Base-by-base conservation (phyloP, 1,284 basidiomycete genomes). In the Boletellus sp. region DNA sequence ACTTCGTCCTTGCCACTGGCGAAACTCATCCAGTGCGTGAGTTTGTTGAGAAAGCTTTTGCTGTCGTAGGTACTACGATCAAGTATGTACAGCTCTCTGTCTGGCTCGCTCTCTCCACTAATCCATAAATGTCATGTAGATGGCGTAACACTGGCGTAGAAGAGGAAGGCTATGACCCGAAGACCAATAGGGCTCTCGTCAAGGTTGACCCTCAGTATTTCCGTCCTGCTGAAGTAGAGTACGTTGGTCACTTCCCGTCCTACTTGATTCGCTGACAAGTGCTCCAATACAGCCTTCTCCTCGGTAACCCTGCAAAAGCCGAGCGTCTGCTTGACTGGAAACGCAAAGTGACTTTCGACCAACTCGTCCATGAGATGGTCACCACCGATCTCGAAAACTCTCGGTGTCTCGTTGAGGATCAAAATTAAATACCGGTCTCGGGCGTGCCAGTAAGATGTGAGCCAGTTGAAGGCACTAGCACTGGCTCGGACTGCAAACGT, bases 181-280 rank as follows among this genome's bases (percentile, higher is more conserved):
- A 83, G 64, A 85, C 82, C 1, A 82, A 81, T 55, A 83, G 80
- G 59, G 77, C 81, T 21, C 72, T 94, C 49, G 90, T 94, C 58
- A 85, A 85, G 62, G 81, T 95, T 36, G 92, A 95, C 70, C 67
- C 85, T 28, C 76, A 77, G 57, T 91, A 91, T 73, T 91, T 91
- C 84, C 85, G 88, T 71, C 86, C 92, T 15, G 91, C 93, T 24
- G 93, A 96, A 82, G 93, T 95, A 70, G 93, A 95, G 83, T 91
- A 61, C 58, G 88, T 83, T 21, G 47, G 58, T 28, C 38, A 39
- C 33, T 21, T 45, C 47, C 49, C 35, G 44, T 55, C 19, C 24
- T 8, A 48, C 40, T 26, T 24, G 18, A 41, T 39, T 42, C 36
- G 24, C 47, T 65, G 22, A 67, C 16, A 44, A 33, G 22, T 18